Percentiles rank a stretch among this genome's conserved stretches.
phyloP scores from a whole-genome alignment of 441 rosid species.

The Euphorbia neoarborescens region DNA sequence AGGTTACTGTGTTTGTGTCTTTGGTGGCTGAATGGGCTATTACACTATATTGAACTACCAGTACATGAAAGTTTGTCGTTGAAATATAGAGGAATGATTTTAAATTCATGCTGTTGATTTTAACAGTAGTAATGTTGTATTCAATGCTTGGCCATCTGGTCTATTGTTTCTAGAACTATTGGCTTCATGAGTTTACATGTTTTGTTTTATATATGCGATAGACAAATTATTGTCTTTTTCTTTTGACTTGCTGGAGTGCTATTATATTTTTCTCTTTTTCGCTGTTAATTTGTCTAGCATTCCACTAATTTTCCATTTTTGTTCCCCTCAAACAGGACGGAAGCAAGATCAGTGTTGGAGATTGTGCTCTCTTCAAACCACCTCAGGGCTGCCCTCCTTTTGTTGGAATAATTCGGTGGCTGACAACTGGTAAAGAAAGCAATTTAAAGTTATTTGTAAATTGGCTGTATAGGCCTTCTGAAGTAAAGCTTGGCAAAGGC shows the following conservation, averaged over 20 bases:
- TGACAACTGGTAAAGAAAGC: slow-evolving; percentile 42
- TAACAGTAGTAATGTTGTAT: too few species aligned
- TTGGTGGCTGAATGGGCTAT: background rate
- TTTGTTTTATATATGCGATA: background rate
- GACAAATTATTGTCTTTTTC: background rate
- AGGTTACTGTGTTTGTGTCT: background rate
- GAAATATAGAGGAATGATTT: background rate
- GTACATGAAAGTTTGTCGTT: background rate
- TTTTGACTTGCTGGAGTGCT: background rate
- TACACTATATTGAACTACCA: background rate
- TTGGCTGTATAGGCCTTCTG: slow-evolving; percentile 83
- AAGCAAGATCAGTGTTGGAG: slow-evolving; percentile 72
- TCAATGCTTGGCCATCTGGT: background rate
- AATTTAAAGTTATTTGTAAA: slow-evolving; percentile 50
- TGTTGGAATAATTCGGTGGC: slow-evolving; percentile 61
- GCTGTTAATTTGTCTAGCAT: background rate
- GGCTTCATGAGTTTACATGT: background rate
- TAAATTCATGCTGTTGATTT: background rate
- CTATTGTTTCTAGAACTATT: slow-evolving; percentile 6
- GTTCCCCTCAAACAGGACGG: slow-evolving; percentile 49
- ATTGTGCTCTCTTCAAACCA: slow-evolving; percentile 82
- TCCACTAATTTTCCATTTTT: background rate
- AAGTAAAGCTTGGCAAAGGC: slow-evolving; percentile 83
- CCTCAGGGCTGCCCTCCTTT: slow-evolving; percentile 68
- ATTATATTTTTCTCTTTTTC: background rate